Base-by-base conservation (phyloP, 495 filamentous ascomycete species). In the Collariella sp. region DNA sequence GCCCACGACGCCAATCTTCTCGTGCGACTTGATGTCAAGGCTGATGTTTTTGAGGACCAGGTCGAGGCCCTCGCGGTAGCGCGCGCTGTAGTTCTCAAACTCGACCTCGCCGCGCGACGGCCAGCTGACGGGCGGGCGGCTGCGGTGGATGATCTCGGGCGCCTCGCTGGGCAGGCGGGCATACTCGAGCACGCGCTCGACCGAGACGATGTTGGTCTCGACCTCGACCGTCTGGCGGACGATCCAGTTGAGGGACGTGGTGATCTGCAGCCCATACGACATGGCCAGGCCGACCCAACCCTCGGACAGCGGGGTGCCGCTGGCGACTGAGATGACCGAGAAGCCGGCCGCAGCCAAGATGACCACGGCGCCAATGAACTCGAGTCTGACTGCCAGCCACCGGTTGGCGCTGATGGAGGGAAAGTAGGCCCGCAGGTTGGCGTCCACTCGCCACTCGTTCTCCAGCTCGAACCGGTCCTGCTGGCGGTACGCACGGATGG, bases 181-280 rank as follows among this genome's bases (percentile, higher is more conserved):
- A 69, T 99, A 99, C 71, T 99, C 94, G 54, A 97, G 83, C 39
- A 97, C 89, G 55, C 94, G 85, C 79, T 99, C 94, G 50, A 99
- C 94, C 11, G 94, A 95, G 52, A 99, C 91, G 57, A 97, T 97
- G 71, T 99, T 99, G 35, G 93, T 97, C 76, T 99, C 94, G 29
- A 97, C 94, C 71, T 99, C 94, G 15, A 99, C 94, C 4, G 93
- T 96, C 73, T 99, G 94, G 50, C 94, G 86, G 42, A 99, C 94
- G 62, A 99, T 96, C 93, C 93, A 99, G 74, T 99, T 99, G 56
- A 99, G 76, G n/a, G 91, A 94, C 64, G 89, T 86, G 18, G 94
- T 99, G 65, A 97, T 97, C 72, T 96, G 88, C 57, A 99, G 77
- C 44, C 90, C 93, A 69, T 97, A 96, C 36, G 90, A 94, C 90